These are phyloP conservation scores for Vigna nakashimae DNA, from an alignment of 306 rosid species.

Conservation along the genomic window DNA sequence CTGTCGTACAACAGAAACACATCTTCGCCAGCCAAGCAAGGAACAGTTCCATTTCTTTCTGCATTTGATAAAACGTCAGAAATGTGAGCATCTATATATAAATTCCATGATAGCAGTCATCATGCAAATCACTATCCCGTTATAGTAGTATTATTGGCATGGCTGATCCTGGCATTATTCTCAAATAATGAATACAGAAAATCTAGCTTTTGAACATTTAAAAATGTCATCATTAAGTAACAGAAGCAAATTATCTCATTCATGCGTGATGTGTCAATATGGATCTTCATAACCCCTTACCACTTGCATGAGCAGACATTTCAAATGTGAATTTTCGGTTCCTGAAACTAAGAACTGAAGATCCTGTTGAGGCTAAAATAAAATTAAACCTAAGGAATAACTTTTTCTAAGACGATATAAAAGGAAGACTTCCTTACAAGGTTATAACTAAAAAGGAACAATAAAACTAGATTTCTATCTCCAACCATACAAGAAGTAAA, in stretches of 20 bases:
- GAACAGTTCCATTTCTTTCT: too few species aligned
- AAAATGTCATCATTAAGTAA: slow-evolving; percentile 10
- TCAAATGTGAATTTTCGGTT: slow-evolving; percentile 73
- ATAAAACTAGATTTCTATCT: too few species aligned
- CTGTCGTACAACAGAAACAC: too few species aligned
- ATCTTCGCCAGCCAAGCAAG: too few species aligned
- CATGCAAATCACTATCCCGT: background rate
- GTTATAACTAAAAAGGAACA: too few species aligned
- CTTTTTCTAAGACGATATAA: too few species aligned
- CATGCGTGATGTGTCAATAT: background rate
- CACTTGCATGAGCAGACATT: slow-evolving; percentile 94
- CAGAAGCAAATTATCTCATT: background rate
- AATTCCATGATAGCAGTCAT: background rate
- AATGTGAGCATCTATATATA: background rate
- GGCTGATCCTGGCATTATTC: background rate
- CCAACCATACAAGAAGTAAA: too few species aligned
- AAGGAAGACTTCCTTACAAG: too few species aligned
- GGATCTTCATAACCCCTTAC: slow-evolving; percentile 55
- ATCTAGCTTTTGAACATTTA: background rate
- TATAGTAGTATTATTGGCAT: background rate
- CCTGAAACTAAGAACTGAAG: background rate
- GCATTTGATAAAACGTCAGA: background rate
- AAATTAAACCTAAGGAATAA: too few species aligned
- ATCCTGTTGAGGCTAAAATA: too few species aligned
- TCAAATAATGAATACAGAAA: background rate